Conservation (phyloP, 805 yeast genomes). For the Ogataea henricii region DNA sequence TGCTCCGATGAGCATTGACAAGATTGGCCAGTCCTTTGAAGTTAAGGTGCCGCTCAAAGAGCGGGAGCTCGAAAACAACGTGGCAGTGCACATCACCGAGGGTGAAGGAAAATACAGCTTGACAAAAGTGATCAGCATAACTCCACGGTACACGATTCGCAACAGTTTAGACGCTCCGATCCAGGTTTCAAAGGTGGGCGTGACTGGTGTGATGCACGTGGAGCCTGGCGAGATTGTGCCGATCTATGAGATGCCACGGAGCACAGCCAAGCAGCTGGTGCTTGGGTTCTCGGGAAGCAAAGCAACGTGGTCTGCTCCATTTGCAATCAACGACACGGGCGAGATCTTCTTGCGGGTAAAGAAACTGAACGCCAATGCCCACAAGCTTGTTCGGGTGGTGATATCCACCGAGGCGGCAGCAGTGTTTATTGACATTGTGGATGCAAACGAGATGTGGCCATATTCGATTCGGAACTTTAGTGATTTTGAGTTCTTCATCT, state of each 20-base stretch:
- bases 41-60: slow-evolving; percentile 47
- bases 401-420: slow-evolving; percentile 80
- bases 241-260: slow-evolving; percentile 61
- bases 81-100: slow-evolving; percentile 75
- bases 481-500: slow-evolving; percentile 80
- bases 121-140: slow-evolving; percentile 73
- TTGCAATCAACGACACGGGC: slow-evolving; percentile 82
- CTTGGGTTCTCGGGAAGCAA: slow-evolving; percentile 58
- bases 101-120: slow-evolving; percentile 83
- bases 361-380: slow-evolving; percentile 60
- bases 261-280: slow-evolving; percentile 58
- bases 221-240: slow-evolving; percentile 53
- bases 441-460: slow-evolving; percentile 87
- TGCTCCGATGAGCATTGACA: slow-evolving; percentile 77
- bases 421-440: slow-evolving; percentile 69
- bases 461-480: slow-evolving; percentile 88
- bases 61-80: slow-evolving; percentile 60
- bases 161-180: slow-evolving; percentile 61
- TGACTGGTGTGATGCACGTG: slow-evolving; percentile 50
- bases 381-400: slow-evolving; percentile 69
- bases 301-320: slow-evolving; percentile 85
- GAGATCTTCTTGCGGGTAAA: slow-evolving; percentile 71
- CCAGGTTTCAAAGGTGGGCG: slow-evolving; percentile 67
- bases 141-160: slow-evolving; percentile 79
- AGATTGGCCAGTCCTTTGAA: slow-evolving; percentile 79